Evolutionary conservation across 345 rosid species (phyloP).

Genomic region (Boechera stricta): DNA sequence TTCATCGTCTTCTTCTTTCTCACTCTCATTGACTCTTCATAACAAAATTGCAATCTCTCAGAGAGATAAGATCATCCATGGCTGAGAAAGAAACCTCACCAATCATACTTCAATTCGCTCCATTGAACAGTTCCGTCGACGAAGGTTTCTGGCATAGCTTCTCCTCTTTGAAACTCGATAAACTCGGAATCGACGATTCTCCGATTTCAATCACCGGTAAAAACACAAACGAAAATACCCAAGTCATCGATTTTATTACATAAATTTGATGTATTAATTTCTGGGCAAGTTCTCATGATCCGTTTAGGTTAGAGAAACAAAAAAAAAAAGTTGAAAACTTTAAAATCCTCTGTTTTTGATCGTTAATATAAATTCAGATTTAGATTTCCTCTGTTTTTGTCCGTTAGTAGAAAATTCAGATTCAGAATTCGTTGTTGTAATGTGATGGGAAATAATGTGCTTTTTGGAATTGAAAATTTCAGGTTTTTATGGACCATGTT

Average conservation of each 20-base stretch:
- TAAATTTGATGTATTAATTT: neutral
- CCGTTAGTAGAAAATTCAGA: neutral
- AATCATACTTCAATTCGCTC: constrained; percentile 68
- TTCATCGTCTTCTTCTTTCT: constrained; percentile 33
- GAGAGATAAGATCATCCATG: constrained; percentile 34
- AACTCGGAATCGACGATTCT: constrained; percentile 89
- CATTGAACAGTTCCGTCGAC: constrained; percentile 77
- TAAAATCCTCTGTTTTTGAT: neutral
- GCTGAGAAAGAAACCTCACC: constrained; percentile 41
- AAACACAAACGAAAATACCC: no score
- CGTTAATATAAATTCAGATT: neutral
- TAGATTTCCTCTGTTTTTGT: neutral
- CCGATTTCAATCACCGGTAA: constrained; percentile 80
- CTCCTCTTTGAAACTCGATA: constrained; percentile 86
- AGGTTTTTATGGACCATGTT: constrained; percentile 77
- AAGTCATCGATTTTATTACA: neutral
- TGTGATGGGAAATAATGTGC: neutral
- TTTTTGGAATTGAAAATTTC: constrained; percentile 28
- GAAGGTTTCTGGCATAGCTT: constrained; percentile 96
- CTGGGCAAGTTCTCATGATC: constrained; percentile 14
- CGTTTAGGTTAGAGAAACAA: constrained; percentile 33
- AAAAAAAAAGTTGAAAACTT: constrained; percentile 19
- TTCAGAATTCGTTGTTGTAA: neutral
- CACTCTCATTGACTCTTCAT: constrained; percentile 16
- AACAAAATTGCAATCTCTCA: neutral